Base-by-base conservation (phyloP, 345 rosid genomes). In the Theobroma cacao region DNA sequence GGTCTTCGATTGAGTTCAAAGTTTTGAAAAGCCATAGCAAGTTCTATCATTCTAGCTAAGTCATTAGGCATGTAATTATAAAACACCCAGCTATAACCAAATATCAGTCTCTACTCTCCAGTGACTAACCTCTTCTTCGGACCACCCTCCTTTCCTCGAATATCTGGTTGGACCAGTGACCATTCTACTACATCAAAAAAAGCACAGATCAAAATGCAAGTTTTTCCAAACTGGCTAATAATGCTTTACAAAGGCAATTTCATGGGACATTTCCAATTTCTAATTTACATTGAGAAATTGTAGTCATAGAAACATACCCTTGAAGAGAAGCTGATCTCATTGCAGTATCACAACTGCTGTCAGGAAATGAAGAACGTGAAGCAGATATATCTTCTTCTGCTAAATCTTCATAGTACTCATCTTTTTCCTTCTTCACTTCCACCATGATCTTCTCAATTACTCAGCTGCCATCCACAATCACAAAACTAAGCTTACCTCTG, bases 71-170 rank as follows among this genome's bases (percentile, higher is more conserved):
- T 33, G 60, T 8, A 17, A 33, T 3, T 2, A 55, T 36, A 31
- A 11, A 31, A n/a, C 30, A 72, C 7, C 14, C 31, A 56, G n/a
- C 62, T 22, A 14, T 9, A 58, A 28, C 34, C 74, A 64, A 74
- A 66, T 40, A 12, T 22, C n/a, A 67, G 47, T 4, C 24, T 40
- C 40, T 33, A 67, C 36, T 4, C 24, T 40, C 40, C 26, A 66
- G 67, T 26, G 70, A 83, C 85, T 38, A 48, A 86, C 91, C 88
- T 86, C 86, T 80, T 81, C 85, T 43, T 80, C 76, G 38, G 88
- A 84, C 91, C 91, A 88, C 45, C 91, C 82, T 79, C 85, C 85
- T 82, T 78, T 80, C 74, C 24, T 47, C 40, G 84, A 69, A 31
- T 81, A 81, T 75, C 89, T 81, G 26, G 77, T 80, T 30, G 86